Evolutionary conservation across 2,329 filamentous ascomycete genomes (phyloP).

Genomic region (Xylaria sp.): DNA sequence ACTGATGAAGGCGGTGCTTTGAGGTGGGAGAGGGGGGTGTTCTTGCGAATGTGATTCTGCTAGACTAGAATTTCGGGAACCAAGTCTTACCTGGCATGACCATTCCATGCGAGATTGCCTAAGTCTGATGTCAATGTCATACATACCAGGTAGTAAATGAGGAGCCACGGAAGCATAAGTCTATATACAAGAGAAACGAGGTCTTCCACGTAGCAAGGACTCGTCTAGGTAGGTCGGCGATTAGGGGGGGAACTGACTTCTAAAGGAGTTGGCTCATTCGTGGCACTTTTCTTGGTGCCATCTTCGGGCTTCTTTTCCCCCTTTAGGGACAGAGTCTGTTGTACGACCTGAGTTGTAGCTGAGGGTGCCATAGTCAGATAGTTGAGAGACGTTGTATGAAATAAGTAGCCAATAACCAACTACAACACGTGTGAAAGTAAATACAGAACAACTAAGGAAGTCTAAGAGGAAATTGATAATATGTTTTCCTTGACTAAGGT

Average conservation of each 20-base stretch:
- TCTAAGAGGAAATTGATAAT: too few relatives aligned
- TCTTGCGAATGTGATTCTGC: background rate
- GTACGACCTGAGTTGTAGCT: slow-evolving; percentile 45
- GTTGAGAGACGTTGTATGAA: background rate
- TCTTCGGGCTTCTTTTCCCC: slow-evolving; percentile 36
- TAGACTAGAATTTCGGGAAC: background rate
- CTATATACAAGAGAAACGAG: background rate
- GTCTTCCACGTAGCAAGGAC: background rate
- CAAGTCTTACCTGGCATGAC: slow-evolving; percentile 48
- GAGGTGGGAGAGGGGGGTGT: background rate
- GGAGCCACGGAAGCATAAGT: background rate
- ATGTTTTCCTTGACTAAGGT: background rate
- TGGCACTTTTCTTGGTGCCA: slow-evolving; percentile 16
- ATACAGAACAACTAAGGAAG: too few relatives aligned
- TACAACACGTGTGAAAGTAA: too few relatives aligned
- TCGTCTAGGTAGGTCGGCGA: background rate
- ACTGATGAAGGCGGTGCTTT: background rate
- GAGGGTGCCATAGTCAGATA: slow-evolving; percentile 49
- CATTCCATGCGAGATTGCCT: slow-evolving; percentile 53
- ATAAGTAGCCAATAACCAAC: slow-evolving; percentile 15
- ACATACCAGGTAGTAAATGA: background rate
- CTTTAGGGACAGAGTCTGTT: slow-evolving; percentile 37
- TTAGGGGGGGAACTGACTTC: slow-evolving; percentile 36
- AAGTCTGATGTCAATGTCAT: slow-evolving; percentile 14
- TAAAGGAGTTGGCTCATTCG: slow-evolving; percentile 47